A percentile compares a stretch with the other conserved stretches of the same genome.
phyloP scores from a whole-genome alignment of 2,329 filamentous ascomycete genomes.

The Botrytis elliptica region DNA sequence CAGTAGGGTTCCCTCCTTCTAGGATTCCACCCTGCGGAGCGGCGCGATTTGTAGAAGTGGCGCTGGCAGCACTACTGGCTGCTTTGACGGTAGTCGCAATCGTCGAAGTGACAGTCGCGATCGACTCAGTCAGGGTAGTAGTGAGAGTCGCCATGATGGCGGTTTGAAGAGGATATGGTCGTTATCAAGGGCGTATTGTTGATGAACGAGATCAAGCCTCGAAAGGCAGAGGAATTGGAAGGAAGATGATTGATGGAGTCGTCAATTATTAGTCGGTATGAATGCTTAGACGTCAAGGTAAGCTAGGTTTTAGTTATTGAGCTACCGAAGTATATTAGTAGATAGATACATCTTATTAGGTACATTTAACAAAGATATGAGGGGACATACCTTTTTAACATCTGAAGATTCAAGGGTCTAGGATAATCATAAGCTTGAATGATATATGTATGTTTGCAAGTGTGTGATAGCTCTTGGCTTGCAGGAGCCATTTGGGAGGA shows the following conservation, averaged over 20 bases:
- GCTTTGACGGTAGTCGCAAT: conserved; percentile 10
- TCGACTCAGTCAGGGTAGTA: too few relatives aligned
- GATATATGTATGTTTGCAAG: background rate
- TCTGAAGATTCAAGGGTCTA: background rate
- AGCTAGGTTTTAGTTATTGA: background rate
- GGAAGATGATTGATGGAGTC: background rate
- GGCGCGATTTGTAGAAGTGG: conserved; percentile 27
- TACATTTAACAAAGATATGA: conserved; percentile 8
- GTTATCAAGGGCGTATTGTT: background rate
- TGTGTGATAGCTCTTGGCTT: conserved; percentile 6
- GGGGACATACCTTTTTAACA: background rate
- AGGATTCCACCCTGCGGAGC: conserved; percentile 60
- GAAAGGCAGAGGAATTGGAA: background rate
- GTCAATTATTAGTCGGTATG: background rate
- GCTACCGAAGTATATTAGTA: conserved; percentile 1
- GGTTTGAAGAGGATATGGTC: background rate
- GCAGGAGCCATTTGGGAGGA: background rate
- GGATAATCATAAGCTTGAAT: background rate
- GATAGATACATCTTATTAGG: background rate
- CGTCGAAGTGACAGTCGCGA: conserved; percentile 3
- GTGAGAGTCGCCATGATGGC: conserved; percentile 15
- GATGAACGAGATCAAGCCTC: background rate
- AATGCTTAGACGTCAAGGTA: background rate
- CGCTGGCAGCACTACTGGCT: conserved; percentile 26
- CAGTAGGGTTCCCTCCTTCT: conserved; percentile 59